Percentiles rank a stretch among this genome's conserved stretches.
phyloP scores from a whole-genome alignment of 2,329 filamentous ascomycete species.

The Trichoderma aggressivum region DNA sequence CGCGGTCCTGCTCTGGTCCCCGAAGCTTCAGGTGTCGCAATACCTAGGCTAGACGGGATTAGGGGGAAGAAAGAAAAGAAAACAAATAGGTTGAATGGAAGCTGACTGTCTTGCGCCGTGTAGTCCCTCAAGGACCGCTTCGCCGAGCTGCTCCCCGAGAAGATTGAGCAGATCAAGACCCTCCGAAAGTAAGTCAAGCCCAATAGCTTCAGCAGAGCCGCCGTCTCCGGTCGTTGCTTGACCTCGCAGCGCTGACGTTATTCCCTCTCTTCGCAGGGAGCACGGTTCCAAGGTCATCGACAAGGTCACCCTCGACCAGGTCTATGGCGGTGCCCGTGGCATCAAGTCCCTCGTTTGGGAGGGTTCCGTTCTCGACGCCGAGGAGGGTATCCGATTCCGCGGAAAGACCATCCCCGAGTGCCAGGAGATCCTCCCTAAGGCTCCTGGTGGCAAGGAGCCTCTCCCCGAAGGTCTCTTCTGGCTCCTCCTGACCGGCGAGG shows the following conservation, averaged over 20 bases:
- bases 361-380: constrained; percentile 93
- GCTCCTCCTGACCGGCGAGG: constrained; percentile 97
- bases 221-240: background rate
- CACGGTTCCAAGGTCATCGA: constrained; percentile 93
- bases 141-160: constrained; percentile 88
- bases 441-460: constrained; percentile 92
- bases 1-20: background rate
- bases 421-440: constrained; percentile 96
- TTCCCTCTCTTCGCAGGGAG: constrained; percentile 56
- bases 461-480: constrained; percentile 99
- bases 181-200: constrained; percentile 73
- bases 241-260: constrained; percentile 21
- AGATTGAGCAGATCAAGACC: constrained; percentile 99
- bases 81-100: background rate
- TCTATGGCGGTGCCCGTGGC: constrained; percentile 97
- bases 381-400: constrained; percentile 99
- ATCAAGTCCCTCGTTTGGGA: constrained; percentile 99
- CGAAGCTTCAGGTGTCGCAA: background rate
- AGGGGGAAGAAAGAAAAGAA: background rate
- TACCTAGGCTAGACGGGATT: background rate
- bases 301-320: constrained; percentile 98
- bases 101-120: constrained; percentile 17
- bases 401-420: constrained; percentile 99
- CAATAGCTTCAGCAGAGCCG: constrained; percentile 21
- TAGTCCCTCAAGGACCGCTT: constrained; percentile 98